phyloP scores from a whole-genome alignment of 116 monocot genomes.

The Zostera marina region DNA sequence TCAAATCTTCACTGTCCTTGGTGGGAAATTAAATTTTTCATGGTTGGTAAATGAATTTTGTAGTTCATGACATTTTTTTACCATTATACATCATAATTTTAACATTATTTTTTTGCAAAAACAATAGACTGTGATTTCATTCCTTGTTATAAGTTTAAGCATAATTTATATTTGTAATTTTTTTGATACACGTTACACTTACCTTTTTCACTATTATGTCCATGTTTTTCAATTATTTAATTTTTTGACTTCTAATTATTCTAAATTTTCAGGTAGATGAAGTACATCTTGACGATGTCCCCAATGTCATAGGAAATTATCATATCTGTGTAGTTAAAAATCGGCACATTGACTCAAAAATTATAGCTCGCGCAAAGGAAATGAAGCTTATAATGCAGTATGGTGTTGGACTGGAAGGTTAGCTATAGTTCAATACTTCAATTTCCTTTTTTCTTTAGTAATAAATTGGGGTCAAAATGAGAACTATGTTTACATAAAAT shows the following conservation, averaged over 20 bases:
- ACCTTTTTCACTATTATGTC: not conserved
- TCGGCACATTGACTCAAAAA: slow-evolving; percentile 25
- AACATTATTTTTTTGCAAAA: not conserved
- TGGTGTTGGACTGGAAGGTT: slow-evolving; percentile 96
- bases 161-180: too few species aligned
- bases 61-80: not conserved
- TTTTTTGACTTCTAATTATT: not conserved
- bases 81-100: not conserved
- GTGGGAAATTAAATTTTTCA: too few species aligned
- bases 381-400: slow-evolving; percentile 95
- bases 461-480: too few species aligned
- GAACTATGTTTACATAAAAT: not conserved
- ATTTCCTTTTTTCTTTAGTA: too few species aligned
- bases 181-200: not conserved
- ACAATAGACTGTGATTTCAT: not conserved
- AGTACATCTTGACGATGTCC: slow-evolving; percentile 51
- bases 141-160: not conserved
- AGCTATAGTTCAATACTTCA: too few species aligned
- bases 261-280: slow-evolving; percentile 50
- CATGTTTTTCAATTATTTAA: not conserved
- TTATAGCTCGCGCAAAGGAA: slow-evolving; percentile 55
- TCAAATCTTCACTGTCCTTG: too few species aligned
- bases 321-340: slow-evolving; percentile 66
- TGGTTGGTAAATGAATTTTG: not conserved
- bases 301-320: slow-evolving; percentile 54